These are phyloP conservation scores for Basipetospora chlamydospora DNA, from an alignment of 2,329 filamentous ascomycete genomes.

Conservation along the genomic window DNA sequence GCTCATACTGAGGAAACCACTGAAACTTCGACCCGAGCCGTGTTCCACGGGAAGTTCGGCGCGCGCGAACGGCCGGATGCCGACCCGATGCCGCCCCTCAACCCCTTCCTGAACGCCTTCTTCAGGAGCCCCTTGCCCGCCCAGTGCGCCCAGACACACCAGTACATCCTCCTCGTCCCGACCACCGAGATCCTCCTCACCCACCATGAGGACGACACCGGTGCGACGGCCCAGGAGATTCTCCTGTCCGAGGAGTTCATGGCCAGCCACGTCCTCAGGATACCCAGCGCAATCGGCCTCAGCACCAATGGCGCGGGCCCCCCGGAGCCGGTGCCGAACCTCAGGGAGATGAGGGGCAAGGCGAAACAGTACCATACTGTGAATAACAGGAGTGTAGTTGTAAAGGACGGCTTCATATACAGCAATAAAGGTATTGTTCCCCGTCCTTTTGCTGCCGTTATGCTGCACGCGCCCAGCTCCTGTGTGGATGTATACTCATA, in stretches of 20 bases:
- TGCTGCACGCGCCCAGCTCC: neutral
- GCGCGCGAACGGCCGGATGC: neutral
- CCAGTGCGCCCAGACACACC: constrained; percentile 82
- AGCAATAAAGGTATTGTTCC: constrained; percentile 98
- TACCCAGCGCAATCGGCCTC: constrained; percentile 47
- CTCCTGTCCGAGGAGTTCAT: constrained; percentile 88
- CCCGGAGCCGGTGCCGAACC: constrained; percentile 28
- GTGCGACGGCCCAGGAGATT: constrained; percentile 61
- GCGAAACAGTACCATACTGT: constrained; percentile 86
- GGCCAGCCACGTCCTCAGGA: constrained; percentile 86
- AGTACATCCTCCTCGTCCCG: constrained; percentile 88
- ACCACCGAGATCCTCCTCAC: constrained; percentile 84
- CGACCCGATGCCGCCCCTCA: constrained; percentile 76
- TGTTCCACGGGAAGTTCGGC: too few relatives aligned
- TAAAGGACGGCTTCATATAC: constrained; percentile 86
- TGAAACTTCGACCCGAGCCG: too few relatives aligned
- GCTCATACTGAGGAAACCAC: too few relatives aligned
- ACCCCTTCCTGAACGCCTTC: constrained; percentile 96
- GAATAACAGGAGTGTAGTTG: constrained; percentile 83
- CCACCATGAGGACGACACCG: constrained; percentile 75
- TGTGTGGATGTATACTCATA: constrained; percentile 5
- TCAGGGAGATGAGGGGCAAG: constrained; percentile 81
- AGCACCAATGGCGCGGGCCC: constrained; percentile 27
- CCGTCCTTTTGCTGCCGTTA: constrained; percentile 13
- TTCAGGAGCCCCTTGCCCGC: constrained; percentile 86